A percentile compares a stretch with the other conserved stretches of the same genome.
phyloP scores from a whole-genome alignment of 2,329 filamentous ascomycete genomes.

The Alternaria incomplexa region DNA sequence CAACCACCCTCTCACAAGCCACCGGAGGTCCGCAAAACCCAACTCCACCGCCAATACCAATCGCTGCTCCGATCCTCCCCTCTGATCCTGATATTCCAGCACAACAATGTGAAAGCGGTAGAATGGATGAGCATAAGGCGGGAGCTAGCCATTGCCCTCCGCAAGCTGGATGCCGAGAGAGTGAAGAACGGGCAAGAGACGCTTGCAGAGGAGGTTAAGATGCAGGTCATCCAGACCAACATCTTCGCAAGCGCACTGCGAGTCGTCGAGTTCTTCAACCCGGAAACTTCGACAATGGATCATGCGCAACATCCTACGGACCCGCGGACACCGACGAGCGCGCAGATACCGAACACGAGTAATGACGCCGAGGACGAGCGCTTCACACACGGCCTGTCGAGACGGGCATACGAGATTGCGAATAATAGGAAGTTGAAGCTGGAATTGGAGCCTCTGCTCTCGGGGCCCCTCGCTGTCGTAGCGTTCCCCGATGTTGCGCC shows the following conservation, averaged over 20 bases:
- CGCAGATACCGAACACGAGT: slow-evolving; percentile 38
- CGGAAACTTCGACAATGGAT: slow-evolving; percentile 30
- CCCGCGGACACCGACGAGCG: slow-evolving; percentile 42
- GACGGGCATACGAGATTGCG: slow-evolving; percentile 59
- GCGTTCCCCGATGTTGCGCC: slow-evolving; percentile 85
- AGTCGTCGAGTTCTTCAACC: slow-evolving; percentile 79
- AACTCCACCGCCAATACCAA: slow-evolving; percentile 85
- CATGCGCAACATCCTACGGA: slow-evolving; percentile 37
- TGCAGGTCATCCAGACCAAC: slow-evolving; percentile 86
- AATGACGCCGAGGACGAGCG: slow-evolving; percentile 56
- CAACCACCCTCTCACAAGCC: slow-evolving; percentile 89
- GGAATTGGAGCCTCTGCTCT: slow-evolving; percentile 75
- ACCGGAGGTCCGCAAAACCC: slow-evolving; percentile 86
- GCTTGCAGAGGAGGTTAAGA: slow-evolving; percentile 68
- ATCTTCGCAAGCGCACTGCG: slow-evolving; percentile 87
- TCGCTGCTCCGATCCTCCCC: slow-evolving; percentile 86
- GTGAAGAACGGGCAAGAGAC: slow-evolving; percentile 59
- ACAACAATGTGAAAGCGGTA: slow-evolving; percentile 75
- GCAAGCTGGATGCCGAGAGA: slow-evolving; percentile 73
- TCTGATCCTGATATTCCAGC: slow-evolving; percentile 84
- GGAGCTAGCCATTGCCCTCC: slow-evolving; percentile 67
- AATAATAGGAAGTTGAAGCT: slow-evolving; percentile 60
- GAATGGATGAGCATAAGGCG: slow-evolving; percentile 77
- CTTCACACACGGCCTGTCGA: slow-evolving; percentile 66
- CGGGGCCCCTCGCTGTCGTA: slow-evolving; percentile 80